Conservation (phyloP, 2,329 filamentous ascomycete genomes). For the Samsoniella hepiali region DNA sequence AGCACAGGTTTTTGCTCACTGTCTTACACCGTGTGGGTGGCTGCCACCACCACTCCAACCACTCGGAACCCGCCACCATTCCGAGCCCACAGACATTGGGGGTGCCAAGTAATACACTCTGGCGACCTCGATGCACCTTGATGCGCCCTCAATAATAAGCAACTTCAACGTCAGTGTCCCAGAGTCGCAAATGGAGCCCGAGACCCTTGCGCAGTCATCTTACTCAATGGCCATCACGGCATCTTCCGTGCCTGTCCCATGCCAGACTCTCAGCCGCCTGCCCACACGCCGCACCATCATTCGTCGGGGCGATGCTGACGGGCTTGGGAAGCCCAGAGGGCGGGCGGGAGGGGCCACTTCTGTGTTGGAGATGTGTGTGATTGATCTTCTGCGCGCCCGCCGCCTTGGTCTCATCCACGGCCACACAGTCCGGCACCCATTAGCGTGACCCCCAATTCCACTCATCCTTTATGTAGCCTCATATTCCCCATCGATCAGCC, state of each 20-base stretch:
- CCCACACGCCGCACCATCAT: background rate
- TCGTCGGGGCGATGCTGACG: background rate
- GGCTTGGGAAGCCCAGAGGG: background rate
- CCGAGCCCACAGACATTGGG: background rate
- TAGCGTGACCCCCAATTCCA: conserved; percentile 9
- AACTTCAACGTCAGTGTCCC: background rate
- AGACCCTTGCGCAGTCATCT: conserved; percentile 3
- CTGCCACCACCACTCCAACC: background rate
- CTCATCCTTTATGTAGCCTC: conserved; percentile 6
- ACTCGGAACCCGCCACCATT: background rate
- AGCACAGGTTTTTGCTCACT: background rate
- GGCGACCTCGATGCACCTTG: background rate
- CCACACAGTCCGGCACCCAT: background rate
- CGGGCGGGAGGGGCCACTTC: conserved; percentile 2
- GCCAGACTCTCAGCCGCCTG: background rate
- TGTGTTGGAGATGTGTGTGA: background rate
- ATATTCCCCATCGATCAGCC: background rate
- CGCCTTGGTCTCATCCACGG: conserved; percentile 8
- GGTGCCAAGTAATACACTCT: background rate
- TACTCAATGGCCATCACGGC: conserved; percentile 3
- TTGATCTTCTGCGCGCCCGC: background rate
- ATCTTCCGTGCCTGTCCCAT: background rate
- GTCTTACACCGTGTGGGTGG: background rate
- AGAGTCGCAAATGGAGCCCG: background rate
- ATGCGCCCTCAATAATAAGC: conserved; percentile 28